These are phyloP conservation scores for Globisporangium alternatum DNA, from an alignment of 352 stramenopile genomes.

Conservation along the genomic window DNA sequence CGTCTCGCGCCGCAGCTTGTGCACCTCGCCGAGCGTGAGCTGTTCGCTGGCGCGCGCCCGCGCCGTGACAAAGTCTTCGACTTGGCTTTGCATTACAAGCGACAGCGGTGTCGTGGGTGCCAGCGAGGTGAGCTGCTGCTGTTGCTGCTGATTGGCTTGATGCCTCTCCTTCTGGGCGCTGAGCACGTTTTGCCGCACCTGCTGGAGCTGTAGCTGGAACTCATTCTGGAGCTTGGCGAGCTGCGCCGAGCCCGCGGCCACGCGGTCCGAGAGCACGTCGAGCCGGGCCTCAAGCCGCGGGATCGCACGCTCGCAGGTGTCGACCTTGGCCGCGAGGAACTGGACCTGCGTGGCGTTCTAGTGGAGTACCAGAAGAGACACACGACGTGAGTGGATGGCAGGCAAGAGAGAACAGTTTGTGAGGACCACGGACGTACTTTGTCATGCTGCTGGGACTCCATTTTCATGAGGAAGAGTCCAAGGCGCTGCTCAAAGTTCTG, in stretches of 20 bases:
- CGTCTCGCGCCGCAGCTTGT: conserved; percentile 26
- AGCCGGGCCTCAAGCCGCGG: conserved; percentile 54
- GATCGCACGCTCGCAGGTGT: conserved; percentile 59
- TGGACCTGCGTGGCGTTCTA: conserved; percentile 46
- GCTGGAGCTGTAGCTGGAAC: conserved; percentile 28
- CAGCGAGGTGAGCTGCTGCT: conserved; percentile 12
- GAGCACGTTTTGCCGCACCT: conserved; percentile 30
- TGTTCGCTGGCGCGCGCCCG: conserved; percentile 35
- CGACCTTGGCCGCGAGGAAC: conserved; percentile 51
- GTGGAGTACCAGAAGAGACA: background rate
- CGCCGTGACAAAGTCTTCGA: conserved; percentile 40
- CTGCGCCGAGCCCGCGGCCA: conserved; percentile 29
- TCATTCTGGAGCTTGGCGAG: conserved; percentile 15
- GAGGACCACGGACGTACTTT: conserved; percentile 24
- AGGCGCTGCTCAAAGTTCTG: conserved; percentile 63
- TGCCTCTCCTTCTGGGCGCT: conserved; percentile 11
- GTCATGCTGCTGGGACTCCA: conserved; percentile 63
- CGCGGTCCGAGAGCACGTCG: conserved; percentile 55
- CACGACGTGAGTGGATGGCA: background rate
- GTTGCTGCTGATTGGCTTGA: conserved; percentile 8
- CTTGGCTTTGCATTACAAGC: conserved; percentile 44
- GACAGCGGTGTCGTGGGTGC: conserved; percentile 28
- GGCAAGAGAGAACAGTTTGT: background rate
- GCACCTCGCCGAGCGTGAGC: conserved; percentile 28
- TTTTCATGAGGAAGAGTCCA: conserved; percentile 44